Conservation (phyloP, 106 monocot genomes). For the Dendrobium huoshanense region DNA sequence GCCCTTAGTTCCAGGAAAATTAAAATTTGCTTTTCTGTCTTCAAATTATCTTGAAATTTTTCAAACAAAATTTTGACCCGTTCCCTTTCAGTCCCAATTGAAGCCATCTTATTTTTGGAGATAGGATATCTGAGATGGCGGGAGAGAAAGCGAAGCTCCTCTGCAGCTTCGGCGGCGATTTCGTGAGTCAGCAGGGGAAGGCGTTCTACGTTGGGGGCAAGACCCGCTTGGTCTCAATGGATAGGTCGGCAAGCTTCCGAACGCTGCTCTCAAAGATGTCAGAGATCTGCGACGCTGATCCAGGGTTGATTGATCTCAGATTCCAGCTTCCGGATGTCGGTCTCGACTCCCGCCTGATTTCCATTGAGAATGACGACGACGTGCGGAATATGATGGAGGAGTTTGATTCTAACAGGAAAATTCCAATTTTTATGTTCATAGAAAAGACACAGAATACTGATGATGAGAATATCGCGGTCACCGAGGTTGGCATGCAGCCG, state of each 20-base stretch:
- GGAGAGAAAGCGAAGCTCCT: constrained; percentile 44
- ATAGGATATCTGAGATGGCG: constrained; percentile 11
- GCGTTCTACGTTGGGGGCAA: constrained; percentile 35
- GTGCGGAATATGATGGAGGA: constrained; percentile 51
- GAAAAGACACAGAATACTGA: constrained; percentile 11
- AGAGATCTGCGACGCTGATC: constrained; percentile 34
- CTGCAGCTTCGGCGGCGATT: constrained; percentile 49
- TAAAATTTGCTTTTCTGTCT: neutral
- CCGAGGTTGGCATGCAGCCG: neutral
- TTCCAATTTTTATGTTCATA: constrained; percentile 38
- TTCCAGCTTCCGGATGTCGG: constrained; percentile 38
- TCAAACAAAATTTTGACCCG: no score
- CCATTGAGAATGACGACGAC: constrained; percentile 40
- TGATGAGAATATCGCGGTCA: constrained; percentile 13
- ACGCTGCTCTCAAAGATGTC: constrained; percentile 43
- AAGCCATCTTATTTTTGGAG: neutral
- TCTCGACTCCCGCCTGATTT: constrained; percentile 31
- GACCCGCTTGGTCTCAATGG: constrained; percentile 41
- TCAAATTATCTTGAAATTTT: neutral
- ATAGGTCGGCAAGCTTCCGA: constrained; percentile 38
- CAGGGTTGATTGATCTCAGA: constrained; percentile 24
- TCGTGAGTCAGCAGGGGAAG: constrained; percentile 29
- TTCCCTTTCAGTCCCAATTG: no score
- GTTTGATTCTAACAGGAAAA: constrained; percentile 35
- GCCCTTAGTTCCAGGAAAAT: neutral